Conservation (phyloP, 106 monocot genomes). For the Cymbidium sinense region DNA sequence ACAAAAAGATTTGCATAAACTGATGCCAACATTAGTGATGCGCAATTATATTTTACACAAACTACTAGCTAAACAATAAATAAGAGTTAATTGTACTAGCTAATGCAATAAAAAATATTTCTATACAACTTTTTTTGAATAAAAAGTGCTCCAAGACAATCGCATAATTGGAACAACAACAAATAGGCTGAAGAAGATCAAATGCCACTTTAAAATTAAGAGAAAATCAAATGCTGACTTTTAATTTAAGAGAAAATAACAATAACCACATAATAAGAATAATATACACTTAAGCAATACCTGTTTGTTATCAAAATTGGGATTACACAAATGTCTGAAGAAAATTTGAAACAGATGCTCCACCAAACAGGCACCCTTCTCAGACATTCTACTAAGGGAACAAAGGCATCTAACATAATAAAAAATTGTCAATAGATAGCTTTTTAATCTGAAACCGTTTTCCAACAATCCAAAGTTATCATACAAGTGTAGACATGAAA, state of each 20-base stretch:
- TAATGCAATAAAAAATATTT: not conserved
- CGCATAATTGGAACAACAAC: not conserved
- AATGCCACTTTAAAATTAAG: not conserved
- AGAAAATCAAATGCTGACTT: not conserved
- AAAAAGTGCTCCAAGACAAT: not conserved
- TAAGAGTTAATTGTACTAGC: too few relatives aligned
- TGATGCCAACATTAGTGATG: not conserved
- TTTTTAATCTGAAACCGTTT: constrained; percentile 1
- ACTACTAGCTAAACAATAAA: not conserved
- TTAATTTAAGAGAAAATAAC: not conserved
- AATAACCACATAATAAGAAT: not conserved
- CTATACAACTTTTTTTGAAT: not conserved
- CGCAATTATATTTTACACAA: not conserved
- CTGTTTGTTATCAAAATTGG: constrained; percentile 71
- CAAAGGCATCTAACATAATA: constrained; percentile 76
- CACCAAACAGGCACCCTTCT: constrained; percentile 63
- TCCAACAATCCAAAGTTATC: not conserved
- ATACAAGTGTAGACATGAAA: not conserved
- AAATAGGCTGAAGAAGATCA: not conserved
- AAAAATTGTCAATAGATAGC: not conserved
- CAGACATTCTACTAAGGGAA: constrained; percentile 71
- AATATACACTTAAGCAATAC: constrained; percentile 18
- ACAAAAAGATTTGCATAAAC: not conserved
- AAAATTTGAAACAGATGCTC: constrained; percentile 75
- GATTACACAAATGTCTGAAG: constrained; percentile 56